Conservation (phyloP, 1,139 yeast species). For the Nakaseomyces bracarensis region DNA sequence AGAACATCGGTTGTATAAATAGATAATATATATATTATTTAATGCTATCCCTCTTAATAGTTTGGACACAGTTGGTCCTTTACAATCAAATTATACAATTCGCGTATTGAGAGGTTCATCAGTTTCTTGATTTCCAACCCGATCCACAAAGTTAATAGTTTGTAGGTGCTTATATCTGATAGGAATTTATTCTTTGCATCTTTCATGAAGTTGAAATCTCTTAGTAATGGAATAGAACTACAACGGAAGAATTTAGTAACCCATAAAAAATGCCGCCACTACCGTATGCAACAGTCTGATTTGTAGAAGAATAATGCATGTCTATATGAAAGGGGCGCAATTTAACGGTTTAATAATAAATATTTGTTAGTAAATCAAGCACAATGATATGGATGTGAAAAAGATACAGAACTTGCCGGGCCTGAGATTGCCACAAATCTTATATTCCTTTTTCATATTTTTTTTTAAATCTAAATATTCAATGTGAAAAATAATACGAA, state of each 20-base stretch:
- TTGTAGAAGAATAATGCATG: no score
- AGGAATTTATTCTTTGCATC: background rate
- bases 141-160: slow-evolving; percentile 54
- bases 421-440: background rate
- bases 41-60: slow-evolving; percentile 33
- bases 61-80: slow-evolving; percentile 58
- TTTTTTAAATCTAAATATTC: slow-evolving; percentile 38
- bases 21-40: no score
- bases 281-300: no score
- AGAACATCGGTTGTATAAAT: background rate
- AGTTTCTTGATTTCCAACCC: slow-evolving; percentile 85
- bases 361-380: slow-evolving; percentile 15
- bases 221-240: slow-evolving; percentile 6
- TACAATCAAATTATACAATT: slow-evolving; percentile 46
- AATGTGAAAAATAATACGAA: slow-evolving; percentile 54
- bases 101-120: slow-evolving; percentile 62
- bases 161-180: slow-evolving; percentile 9
- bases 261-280: no score
- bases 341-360: no score
- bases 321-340: no score
- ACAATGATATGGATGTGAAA: slow-evolving; percentile 7
- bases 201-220: slow-evolving; percentile 5
- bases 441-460: background rate
- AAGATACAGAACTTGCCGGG: no score
- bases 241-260: no score